Evolutionary conservation across 2,329 filamentous ascomycete genomes (phyloP).

Genomic region (Aspergillus versicolor): DNA sequence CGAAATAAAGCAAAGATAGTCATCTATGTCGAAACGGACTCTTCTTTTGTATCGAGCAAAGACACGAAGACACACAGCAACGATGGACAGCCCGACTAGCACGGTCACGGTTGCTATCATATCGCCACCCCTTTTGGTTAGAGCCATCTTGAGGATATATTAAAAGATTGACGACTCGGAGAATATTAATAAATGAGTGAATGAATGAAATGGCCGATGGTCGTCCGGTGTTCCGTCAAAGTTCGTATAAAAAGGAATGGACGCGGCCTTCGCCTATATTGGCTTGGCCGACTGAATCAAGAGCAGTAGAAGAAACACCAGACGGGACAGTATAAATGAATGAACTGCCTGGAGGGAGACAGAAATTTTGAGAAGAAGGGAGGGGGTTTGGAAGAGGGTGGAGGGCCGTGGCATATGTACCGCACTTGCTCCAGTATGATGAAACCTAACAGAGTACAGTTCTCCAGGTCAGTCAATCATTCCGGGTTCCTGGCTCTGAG

Average conservation of each 20-base stretch:
- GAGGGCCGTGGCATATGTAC: background rate
- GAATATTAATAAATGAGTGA: background rate
- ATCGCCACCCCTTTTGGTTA: constrained; percentile 25
- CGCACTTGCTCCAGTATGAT: background rate
- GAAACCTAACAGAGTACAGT: background rate
- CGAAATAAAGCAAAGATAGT: constrained; percentile 30
- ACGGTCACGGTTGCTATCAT: constrained; percentile 33
- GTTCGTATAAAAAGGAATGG: background rate
- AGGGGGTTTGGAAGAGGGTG: background rate
- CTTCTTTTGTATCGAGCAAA: constrained; percentile 28
- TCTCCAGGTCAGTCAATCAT: background rate
- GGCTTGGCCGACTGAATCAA: background rate
- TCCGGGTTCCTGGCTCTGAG: too few species aligned
- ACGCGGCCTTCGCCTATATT: background rate
- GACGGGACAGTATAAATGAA: background rate
- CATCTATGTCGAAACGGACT: constrained; percentile 31
- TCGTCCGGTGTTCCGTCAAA: too few species aligned
- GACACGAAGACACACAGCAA: constrained; percentile 26
- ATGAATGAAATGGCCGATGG: background rate
- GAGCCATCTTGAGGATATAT: constrained; percentile 20
- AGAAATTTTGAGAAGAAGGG: background rate
- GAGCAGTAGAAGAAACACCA: background rate
- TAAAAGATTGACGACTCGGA: too few species aligned
- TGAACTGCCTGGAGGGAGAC: background rate
- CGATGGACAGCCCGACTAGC: constrained; percentile 27